A percentile compares a stretch with the other conserved stretches of the same genome.
Evolutionary conservation across 2,329 filamentous ascomycete genomes (phyloP).

Genomic region (Colletotrichum limetticola): DNA sequence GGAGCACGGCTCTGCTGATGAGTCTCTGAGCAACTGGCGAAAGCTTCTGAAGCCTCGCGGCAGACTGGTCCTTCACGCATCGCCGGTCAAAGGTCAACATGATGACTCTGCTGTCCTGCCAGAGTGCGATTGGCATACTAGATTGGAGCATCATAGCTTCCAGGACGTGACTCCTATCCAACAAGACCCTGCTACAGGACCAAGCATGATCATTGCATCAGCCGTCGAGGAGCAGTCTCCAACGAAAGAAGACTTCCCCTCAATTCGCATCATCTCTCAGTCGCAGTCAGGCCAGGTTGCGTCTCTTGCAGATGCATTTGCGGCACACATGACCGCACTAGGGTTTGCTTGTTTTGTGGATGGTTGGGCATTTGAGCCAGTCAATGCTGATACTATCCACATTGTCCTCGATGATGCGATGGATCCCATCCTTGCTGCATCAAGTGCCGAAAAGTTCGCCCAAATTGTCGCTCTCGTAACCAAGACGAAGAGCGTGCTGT

Average conservation of each 20-base stretch:
- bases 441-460: background rate
- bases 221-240: background rate
- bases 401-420: background rate
- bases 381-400: background rate
- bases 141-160: background rate
- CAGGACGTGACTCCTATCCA: background rate
- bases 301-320: background rate
- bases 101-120: constrained; percentile 34
- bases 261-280: background rate
- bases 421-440: background rate
- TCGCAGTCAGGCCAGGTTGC: background rate
- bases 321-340: background rate
- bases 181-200: background rate
- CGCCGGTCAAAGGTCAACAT: constrained; percentile 9
- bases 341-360: background rate
- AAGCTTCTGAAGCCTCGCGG: constrained; percentile 46
- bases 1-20: constrained; percentile 38
- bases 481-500: background rate
- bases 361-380: background rate
- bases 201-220: background rate
- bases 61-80: constrained; percentile 34
- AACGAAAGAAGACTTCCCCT: background rate
- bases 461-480: background rate
- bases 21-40: constrained; percentile 37
- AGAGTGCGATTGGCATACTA: background rate